phyloP scores from a whole-genome alignment of 2,329 filamentous ascomycete species.

The Colletotrichum godetiae region DNA sequence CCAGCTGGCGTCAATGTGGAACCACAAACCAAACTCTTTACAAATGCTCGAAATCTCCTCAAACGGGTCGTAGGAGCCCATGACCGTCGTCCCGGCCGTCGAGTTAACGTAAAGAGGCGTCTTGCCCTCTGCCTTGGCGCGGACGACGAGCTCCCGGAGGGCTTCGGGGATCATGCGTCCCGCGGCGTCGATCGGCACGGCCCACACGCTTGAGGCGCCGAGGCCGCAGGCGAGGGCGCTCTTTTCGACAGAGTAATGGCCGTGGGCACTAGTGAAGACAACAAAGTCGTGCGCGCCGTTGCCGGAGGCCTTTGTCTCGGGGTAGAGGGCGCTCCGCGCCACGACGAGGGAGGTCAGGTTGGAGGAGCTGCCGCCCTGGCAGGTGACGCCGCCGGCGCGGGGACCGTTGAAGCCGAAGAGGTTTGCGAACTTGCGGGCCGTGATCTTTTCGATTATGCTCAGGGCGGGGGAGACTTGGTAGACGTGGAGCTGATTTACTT shows the following conservation, averaged over 20 bases:
- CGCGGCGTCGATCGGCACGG: constrained; percentile 76
- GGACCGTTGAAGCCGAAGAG: constrained; percentile 82
- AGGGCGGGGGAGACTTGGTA: constrained; percentile 93
- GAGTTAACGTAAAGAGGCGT: constrained; percentile 96
- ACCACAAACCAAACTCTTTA: constrained; percentile 80
- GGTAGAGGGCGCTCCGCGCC: constrained; percentile 87
- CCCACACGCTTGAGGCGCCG: constrained; percentile 78
- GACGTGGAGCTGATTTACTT: constrained; percentile 76
- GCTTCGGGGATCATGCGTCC: constrained; percentile 78
- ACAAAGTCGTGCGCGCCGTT: constrained; percentile 76
- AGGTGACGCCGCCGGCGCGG: constrained; percentile 78
- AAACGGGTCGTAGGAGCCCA: constrained; percentile 90
- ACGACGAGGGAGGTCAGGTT: constrained; percentile 89
- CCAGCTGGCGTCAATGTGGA: constrained; percentile 95
- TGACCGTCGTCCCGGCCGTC: constrained; percentile 93
- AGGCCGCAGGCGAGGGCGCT: constrained; percentile 92
- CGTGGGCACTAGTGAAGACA: constrained; percentile 88
- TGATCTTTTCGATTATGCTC: constrained; percentile 88
- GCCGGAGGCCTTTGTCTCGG: constrained; percentile 79
- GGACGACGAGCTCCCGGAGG: constrained; percentile 71
- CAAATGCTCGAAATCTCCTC: constrained; percentile 76
- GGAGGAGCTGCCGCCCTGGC: constrained; percentile 85
- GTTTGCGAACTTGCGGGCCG: constrained; percentile 76
- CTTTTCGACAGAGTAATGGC: constrained; percentile 96
- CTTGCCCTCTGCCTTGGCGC: constrained; percentile 73